Evolutionary conservation across 306 rosid genomes (phyloP).

Genomic region (Acacia acuminata): DNA sequence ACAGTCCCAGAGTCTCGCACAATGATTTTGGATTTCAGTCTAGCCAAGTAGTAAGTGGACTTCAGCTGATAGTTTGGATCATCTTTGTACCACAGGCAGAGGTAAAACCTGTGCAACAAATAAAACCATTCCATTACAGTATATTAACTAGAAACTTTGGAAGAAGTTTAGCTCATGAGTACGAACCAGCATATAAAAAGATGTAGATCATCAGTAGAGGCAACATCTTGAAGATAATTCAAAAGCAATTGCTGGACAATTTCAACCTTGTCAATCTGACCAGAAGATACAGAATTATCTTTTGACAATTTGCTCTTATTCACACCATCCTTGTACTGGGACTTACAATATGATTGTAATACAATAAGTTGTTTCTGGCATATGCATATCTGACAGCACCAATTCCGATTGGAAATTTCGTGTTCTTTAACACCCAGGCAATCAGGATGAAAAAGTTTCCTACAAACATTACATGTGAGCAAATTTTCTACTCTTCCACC

Average conservation of each 20-base stretch:
- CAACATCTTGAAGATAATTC: conserved; percentile 82
- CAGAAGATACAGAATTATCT: conserved; percentile 45
- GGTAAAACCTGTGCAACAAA: conserved; percentile 77
- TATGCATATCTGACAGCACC: conserved; percentile 84
- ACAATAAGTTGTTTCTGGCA: conserved; percentile 84
- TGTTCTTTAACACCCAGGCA: conserved; percentile 81
- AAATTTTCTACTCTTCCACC: conserved; percentile 62
- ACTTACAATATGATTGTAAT: conserved; percentile 78
- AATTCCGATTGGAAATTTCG: conserved; percentile 72
- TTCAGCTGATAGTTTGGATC: conserved; percentile 79
- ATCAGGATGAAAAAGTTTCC: conserved; percentile 83
- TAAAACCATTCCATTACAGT: conserved; percentile 36
- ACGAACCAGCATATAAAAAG: conserved; percentile 91
- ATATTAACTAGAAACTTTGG: conserved; percentile 24
- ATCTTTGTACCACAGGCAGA: conserved; percentile 93
- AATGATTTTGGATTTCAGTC: conserved; percentile 86
- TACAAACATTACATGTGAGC: conserved; percentile 67
- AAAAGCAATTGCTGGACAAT: conserved; percentile 90
- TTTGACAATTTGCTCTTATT: conserved; percentile 50
- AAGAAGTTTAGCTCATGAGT: conserved; percentile 34
- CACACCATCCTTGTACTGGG: conserved; percentile 60
- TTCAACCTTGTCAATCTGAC: conserved; percentile 56
- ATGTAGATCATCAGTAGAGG: conserved; percentile 84
- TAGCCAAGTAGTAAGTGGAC: conserved; percentile 60
- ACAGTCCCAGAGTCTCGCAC: conserved; percentile 74